Percentiles rank a stretch among this genome's conserved stretches.
These are phyloP conservation scores for Ustilago esculenta DNA, from an alignment of 1,284 basidiomycete genomes.

Conservation along the genomic window DNA sequence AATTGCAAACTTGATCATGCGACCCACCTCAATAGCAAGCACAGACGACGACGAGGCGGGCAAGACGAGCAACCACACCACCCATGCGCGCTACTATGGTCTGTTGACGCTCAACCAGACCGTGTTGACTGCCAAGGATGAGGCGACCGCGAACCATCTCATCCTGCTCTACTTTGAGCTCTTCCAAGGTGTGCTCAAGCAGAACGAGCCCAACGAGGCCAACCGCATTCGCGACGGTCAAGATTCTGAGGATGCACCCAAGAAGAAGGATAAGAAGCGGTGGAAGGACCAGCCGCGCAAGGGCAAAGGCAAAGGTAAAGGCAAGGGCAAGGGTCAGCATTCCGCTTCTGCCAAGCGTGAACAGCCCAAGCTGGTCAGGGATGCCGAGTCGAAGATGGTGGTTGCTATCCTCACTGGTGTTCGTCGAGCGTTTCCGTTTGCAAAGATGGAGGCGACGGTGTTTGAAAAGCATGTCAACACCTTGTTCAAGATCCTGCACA, in stretches of 20 bases:
- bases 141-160: conserved; percentile 81
- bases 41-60: conserved; percentile 42
- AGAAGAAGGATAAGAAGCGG: conserved; percentile 68
- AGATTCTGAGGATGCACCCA: conserved; percentile 36
- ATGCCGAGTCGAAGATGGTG: conserved; percentile 79
- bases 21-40: conserved; percentile 61
- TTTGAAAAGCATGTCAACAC: conserved; percentile 90
- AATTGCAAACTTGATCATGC: conserved; percentile 81
- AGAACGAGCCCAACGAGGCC: conserved; percentile 60
- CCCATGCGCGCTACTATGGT: conserved; percentile 87
- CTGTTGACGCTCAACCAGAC: conserved; percentile 94
- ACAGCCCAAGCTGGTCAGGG: conserved; percentile 68
- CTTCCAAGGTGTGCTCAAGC: conserved; percentile 76
- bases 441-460: conserved; percentile 75
- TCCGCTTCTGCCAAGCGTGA: conserved; percentile 20
- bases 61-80: conserved; percentile 56
- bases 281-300: conserved; percentile 66
- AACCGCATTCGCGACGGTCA: conserved; percentile 52
- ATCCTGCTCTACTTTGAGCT: conserved; percentile 95
- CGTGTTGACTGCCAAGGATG: conserved; percentile 75
- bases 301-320: conserved; percentile 53
- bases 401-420: conserved; percentile 93
- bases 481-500: conserved; percentile 93
- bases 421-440: conserved; percentile 93
- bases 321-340: conserved; percentile 20